Conservation (phyloP, 306 rosid species). For the Castanospermum australe region DNA sequence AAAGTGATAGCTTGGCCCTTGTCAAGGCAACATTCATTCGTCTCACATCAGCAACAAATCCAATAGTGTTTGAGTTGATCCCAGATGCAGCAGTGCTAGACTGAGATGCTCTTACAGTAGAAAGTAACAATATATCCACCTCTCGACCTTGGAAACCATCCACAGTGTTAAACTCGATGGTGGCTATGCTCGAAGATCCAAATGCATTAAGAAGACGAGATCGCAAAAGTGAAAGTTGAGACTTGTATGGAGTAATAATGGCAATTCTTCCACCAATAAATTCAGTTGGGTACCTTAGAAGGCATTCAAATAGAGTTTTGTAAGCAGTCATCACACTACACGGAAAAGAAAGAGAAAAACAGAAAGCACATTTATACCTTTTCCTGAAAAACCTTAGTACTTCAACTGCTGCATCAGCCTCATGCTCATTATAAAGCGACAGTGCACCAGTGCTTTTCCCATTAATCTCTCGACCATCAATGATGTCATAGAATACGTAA, state of each 20-base stretch:
- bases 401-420: slow-evolving; percentile 91
- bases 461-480: slow-evolving; percentile 74
- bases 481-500: slow-evolving; percentile 76
- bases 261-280: slow-evolving; percentile 81
- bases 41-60: slow-evolving; percentile 97
- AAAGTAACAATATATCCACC: slow-evolving; percentile 86
- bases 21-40: slow-evolving; percentile 99
- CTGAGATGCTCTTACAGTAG: slow-evolving; percentile 88
- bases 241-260: slow-evolving; percentile 87
- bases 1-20: slow-evolving; percentile 86
- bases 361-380: slow-evolving; percentile 47
- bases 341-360: neutral
- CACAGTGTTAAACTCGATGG: slow-evolving; percentile 85
- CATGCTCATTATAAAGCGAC: slow-evolving; percentile 88
- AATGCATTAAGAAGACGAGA: slow-evolving; percentile 75
- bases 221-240: slow-evolving; percentile 79
- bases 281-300: slow-evolving; percentile 72
- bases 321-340: slow-evolving; percentile 26
- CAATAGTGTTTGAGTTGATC: slow-evolving; percentile 62
- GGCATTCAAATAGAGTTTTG: slow-evolving; percentile 21
- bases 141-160: slow-evolving; percentile 99
- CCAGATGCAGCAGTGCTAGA: slow-evolving; percentile 40
- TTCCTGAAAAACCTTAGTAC: slow-evolving; percentile 64
- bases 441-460: slow-evolving; percentile 74
- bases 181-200: slow-evolving; percentile 63